Conservation (phyloP, 2,329 filamentous ascomycete species). For the Alternaria gansuensis region DNA sequence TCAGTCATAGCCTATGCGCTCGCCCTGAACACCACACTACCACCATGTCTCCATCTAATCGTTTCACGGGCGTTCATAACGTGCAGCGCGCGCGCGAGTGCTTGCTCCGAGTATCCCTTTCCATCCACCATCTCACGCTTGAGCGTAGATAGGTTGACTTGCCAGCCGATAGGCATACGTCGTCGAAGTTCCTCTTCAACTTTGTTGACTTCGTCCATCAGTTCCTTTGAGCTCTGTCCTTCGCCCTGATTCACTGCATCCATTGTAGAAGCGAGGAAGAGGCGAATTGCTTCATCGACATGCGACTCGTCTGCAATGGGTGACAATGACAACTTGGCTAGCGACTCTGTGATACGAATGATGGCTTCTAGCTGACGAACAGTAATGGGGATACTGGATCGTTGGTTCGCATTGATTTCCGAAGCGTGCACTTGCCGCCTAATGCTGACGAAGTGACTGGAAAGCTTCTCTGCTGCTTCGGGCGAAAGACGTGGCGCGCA, state of each 20-base stretch:
- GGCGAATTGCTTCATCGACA: constrained; percentile 94
- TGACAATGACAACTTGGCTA: constrained; percentile 88
- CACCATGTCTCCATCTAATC: constrained; percentile 78
- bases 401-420: constrained; percentile 86
- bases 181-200: constrained; percentile 89
- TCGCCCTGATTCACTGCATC: constrained; percentile 93
- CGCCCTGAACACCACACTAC: constrained; percentile 35
- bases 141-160: constrained; percentile 85
- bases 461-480: constrained; percentile 93
- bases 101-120: constrained; percentile 87
- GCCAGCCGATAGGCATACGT: constrained; percentile 92
- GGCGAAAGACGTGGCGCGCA: constrained; percentile 90
- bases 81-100: constrained; percentile 82
- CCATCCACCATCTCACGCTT: constrained; percentile 91
- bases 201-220: constrained; percentile 87
- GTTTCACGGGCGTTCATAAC: constrained; percentile 88
- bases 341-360: constrained; percentile 93
- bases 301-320: constrained; percentile 88
- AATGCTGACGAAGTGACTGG: constrained; percentile 96
- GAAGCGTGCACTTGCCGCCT: constrained; percentile 90
- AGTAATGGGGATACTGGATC: constrained; percentile 95
- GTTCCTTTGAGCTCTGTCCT: constrained; percentile 78
- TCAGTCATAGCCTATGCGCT: constrained; percentile 21
- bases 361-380: constrained; percentile 97
- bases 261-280: constrained; percentile 98